A percentile compares a stretch with the other conserved stretches of the same genome.
Evolutionary conservation across 495 filamentous ascomycete species (phyloP).

Genomic region (Xylaria flabelliformis): DNA sequence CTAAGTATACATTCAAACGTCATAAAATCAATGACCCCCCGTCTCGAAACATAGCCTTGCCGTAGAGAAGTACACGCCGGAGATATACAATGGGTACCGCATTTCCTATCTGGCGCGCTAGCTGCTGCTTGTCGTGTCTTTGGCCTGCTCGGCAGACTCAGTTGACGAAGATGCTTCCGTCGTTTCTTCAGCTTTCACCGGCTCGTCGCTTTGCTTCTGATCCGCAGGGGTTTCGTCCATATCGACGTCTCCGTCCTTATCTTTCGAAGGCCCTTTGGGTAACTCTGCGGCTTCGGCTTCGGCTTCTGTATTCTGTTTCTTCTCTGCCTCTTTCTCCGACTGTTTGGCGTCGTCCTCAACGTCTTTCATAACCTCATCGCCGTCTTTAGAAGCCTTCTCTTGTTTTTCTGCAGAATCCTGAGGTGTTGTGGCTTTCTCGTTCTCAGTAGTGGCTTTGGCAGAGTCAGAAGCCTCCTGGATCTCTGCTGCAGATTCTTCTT

Average conservation of each 20-base stretch:
- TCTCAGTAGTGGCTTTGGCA: conserved; percentile 33
- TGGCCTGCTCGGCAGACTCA: not conserved
- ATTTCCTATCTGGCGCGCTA: not conserved
- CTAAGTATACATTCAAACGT: conserved; percentile 26
- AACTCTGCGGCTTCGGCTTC: conserved; percentile 27
- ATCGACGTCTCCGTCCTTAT: conserved; percentile 39
- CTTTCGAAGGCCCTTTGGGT: conserved; percentile 27
- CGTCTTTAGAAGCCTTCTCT: conserved; percentile 31
- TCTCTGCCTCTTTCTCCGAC: conserved; percentile 29
- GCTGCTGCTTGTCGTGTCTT: conserved; percentile 16
- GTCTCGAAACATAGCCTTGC: not conserved
- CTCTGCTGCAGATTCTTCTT: conserved; percentile 29
- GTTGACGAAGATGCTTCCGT: conserved; percentile 20
- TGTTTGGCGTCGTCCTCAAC: conserved; percentile 22
- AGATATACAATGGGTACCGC: not conserved
- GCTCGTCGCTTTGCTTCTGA: conserved; percentile 20
- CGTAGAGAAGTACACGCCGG: not conserved
- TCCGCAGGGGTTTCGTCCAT: conserved; percentile 34
- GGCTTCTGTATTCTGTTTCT: conserved; percentile 20
- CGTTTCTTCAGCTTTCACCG: conserved; percentile 30
- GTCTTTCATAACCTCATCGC: conserved; percentile 46
- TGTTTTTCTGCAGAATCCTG: conserved; percentile 21
- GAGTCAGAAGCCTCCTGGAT: conserved; percentile 28
- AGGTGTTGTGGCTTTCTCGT: conserved; percentile 30
- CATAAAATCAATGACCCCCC: conserved; percentile 10